Base-by-base conservation (phyloP, 306 rosid genomes). In the Cicer bijugum region DNA sequence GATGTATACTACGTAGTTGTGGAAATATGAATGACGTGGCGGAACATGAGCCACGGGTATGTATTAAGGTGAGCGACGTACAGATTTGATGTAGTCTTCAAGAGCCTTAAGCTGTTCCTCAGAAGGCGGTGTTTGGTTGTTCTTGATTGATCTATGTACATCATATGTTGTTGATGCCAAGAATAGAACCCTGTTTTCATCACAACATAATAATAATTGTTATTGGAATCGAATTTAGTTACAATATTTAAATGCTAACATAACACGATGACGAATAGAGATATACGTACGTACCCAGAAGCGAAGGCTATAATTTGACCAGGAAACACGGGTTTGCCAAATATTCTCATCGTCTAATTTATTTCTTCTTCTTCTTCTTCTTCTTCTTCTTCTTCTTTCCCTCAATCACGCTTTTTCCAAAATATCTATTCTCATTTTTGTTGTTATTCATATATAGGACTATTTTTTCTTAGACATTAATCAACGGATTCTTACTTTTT, bases 121-220 rank as follows among this genome's bases (percentile, higher is more conserved):
- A 1, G 83, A 57, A 57, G 85, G 88, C 1, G 88, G 88, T 40
- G 85, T 81, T 75, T 78, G 79, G 67, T 84, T 84, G 69, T 81
- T 84, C 74, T 75, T 84, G 62, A 84, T 84, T 20, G 85, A 84
- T 71, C 85, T 78, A 35, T 84, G 88, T 10, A 84, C 88, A 57
- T 84, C 88, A 38, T 84, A 84, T 2, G 81, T 81, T 16, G 85
- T 81, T 16, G 88, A 57, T 12, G 85, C 81, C 40, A 84, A 78
- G 35, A 84, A 81, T 43, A 84, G n/a, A 70, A 84, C n/a, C 83
- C 88, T 84, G 78, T 60, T 48, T 12, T 46, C 8, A 12, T 17
- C 61, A 33, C 35, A 11, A 11, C 7, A 8, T 0, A 20, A 20
- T 2, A 20, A 20, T 23, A 23, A 2, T 11, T 76, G 70, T 9